Evolutionary conservation across 352 stramenopile genomes (phyloP), one percentile per base, ranked within the genome.

Genomic region (Pythium guiyangense): DNA sequence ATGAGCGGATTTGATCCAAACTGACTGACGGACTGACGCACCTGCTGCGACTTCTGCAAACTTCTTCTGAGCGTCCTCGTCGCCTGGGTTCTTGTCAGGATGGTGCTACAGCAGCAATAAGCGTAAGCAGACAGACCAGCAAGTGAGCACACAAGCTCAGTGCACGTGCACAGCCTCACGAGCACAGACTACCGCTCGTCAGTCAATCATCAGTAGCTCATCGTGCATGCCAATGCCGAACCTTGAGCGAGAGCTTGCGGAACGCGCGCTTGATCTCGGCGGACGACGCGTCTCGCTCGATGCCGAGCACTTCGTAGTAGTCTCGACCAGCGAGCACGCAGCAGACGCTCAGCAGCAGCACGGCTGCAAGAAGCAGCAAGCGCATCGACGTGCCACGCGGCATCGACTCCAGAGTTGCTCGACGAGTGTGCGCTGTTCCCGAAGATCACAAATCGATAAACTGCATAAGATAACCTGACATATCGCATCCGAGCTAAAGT

Each of bases 201-300:
- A 37, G 8, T 22, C 1, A 22, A 1, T 22, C 34, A 3, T 1
- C 34, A 39, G 37, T 43, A 43, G 37, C 37, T 26, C n/a, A 18
- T 9, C 9, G 1, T 18, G 42, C n/a, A 18, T 9, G 22, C 6
- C 22, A 17, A 18, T 9, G 22, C 6, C 22, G 20, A 49, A 91
- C 81, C 71, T 96, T 95, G 56, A 97, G 71, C 54, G 88, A 94
- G 35, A 97, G 69, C 66, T 95, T 95, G 59, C 86, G 75, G 64
- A 96, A 97, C 12, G 82, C 79, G 42, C 77, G 77, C 64, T 92
- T 92, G 68, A 90, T 92, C 56, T 92, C 82, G 29, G 74, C 67
- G 1, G 64, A 67, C 18, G 82, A 88, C 10, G 79, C 82, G 46
- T 88, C 80, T 8, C 80, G 74, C 3, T 68, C 59, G 18, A 92